Conservation (phyloP, 495 filamentous ascomycete species). For the Xylaria sp. region DNA sequence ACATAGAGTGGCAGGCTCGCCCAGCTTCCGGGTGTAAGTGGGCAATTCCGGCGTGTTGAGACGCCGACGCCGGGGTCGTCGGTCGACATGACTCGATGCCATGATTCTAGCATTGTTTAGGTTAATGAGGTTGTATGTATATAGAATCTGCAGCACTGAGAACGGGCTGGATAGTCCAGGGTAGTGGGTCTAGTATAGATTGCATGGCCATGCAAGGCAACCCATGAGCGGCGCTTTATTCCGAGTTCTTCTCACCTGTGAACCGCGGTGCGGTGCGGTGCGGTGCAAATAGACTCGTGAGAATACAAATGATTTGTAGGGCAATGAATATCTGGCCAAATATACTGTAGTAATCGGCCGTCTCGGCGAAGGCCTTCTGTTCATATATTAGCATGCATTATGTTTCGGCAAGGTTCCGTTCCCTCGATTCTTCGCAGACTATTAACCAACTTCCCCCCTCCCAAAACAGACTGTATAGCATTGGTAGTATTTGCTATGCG, state of each 20-base stretch:
- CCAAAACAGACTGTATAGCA: neutral
- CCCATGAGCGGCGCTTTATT: constrained; percentile 11
- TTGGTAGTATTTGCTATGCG: neutral
- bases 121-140: constrained; percentile 3
- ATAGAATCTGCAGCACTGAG: constrained; percentile 2
- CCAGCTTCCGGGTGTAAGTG: neutral
- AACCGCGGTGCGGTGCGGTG: neutral
- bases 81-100: constrained; percentile 17
- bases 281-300: neutral
- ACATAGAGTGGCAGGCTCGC: neutral
- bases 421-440: neutral
- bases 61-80: neutral
- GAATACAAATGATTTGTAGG: neutral
- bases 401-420: neutral
- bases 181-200: neutral
- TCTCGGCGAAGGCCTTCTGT: neutral
- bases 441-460: no score
- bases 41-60: constrained; percentile 1
- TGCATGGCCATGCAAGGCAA: constrained; percentile 12
- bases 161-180: constrained; percentile 4
- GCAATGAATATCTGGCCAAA: neutral
- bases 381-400: neutral
- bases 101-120: neutral
- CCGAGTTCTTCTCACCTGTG: neutral
- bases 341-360: neutral